Evolutionary conservation across 164 flowering plant species (phyloP), one percentile per base, ranked within the genome.

Genomic region (Houttuynia cordata): DNA sequence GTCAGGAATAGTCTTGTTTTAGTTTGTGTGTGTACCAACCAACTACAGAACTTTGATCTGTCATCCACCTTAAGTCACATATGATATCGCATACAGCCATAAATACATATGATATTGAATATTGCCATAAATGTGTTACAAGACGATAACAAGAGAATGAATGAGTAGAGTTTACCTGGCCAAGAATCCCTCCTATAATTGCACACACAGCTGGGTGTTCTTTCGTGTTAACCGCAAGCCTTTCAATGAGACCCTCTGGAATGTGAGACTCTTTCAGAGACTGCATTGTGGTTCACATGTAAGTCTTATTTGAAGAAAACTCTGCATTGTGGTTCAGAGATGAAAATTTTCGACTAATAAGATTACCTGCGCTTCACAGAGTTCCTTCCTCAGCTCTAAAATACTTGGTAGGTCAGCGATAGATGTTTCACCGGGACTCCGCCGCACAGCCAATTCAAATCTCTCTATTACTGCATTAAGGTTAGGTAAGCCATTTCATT

Each of bases 161-260:
- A 12, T 45, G 17, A 45, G 17, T 14, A 54, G 3, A 54, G 24
- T 10, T 54, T 64, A 91, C 99, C 99, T 93, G 99, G 37, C 97
- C 97, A 61, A 93, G 91, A 62, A 88, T 80, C 39, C 99, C 97
- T 49, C 97, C 95, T 53, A 91, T 51, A 52, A 90, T 73, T 51
- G 99, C 95, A 81, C 95, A 93, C 17, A 88, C 99, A 2, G 96
- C 93, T 47, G 99, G 97, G 63, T 86, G 83, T 76, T 93, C 97
- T 56, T 57, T 70, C 30, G 75, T 62, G 53, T 71, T 79, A 1
- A 61, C 45, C 18, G 81, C 63, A 72, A 93, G 63, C 76, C 99
- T 81, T 73, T 80, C 85, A 15, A 93, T 71, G 56, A 93, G 90
- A 52, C 74, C 34, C 60, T 81, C 83, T 34, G 99, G 89, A 50